Conservation (phyloP, 768 basidiomycete species). For the Mycena epipterygia region DNA sequence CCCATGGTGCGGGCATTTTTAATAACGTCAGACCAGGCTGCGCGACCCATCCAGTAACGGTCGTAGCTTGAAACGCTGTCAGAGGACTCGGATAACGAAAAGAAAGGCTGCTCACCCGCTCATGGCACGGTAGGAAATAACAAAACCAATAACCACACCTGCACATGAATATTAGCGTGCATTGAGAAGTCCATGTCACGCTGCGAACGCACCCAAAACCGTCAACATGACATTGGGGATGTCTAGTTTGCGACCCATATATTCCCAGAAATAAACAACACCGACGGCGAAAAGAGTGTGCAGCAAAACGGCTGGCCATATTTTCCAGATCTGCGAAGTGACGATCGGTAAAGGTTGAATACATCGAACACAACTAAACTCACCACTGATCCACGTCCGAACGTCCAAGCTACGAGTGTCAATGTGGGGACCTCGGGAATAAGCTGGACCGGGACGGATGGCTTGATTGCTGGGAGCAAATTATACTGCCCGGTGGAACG, state of each 20-base stretch:
- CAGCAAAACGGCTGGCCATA: slow-evolving; percentile 77
- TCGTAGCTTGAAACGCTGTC: slow-evolving; percentile 60
- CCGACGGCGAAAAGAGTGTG: slow-evolving; percentile 71
- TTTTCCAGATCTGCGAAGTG: slow-evolving; percentile 63
- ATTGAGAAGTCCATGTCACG: neutral
- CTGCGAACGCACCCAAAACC: slow-evolving; percentile 61
- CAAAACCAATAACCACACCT: slow-evolving; percentile 72
- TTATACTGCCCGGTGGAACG: neutral
- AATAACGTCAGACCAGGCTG: slow-evolving; percentile 70
- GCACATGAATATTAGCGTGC: neutral
- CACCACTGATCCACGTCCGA: slow-evolving; percentile 61
- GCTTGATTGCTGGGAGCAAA: slow-evolving; percentile 32
- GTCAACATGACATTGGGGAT: slow-evolving; percentile 73
- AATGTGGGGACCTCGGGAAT: slow-evolving; percentile 34
- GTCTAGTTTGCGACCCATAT: slow-evolving; percentile 52
- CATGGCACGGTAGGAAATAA: slow-evolving; percentile 74
- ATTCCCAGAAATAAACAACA: neutral
- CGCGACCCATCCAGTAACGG: slow-evolving; percentile 72
- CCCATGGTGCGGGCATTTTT: slow-evolving; percentile 62
- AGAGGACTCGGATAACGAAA: neutral
- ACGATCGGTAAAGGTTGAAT: neutral
- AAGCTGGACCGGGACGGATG: slow-evolving; percentile 25
- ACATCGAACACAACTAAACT: slow-evolving; percentile 30
- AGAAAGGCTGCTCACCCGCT: slow-evolving; percentile 60
- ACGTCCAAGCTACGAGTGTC: slow-evolving; percentile 51